A percentile compares a stretch with the other conserved stretches of the same genome.
phyloP scores from a whole-genome alignment of 805 yeast genomes.

The Ogataea chonburiensis region DNA sequence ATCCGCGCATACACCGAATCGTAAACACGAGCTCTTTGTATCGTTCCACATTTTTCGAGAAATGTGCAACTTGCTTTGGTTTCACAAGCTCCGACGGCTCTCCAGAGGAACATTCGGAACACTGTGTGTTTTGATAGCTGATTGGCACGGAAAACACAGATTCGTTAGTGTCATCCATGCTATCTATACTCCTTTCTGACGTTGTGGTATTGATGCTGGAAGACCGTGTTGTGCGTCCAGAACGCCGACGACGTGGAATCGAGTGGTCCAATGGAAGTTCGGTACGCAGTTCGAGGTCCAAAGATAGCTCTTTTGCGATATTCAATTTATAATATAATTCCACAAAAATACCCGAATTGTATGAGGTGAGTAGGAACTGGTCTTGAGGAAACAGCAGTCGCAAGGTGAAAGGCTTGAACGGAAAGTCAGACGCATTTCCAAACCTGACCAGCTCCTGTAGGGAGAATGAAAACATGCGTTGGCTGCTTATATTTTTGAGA shows the following conservation, averaged over 20 bases:
- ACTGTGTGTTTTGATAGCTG: constrained; percentile 1
- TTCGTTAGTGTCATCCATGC: constrained; percentile 8
- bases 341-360: constrained; percentile 29
- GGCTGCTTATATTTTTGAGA: constrained; percentile 12
- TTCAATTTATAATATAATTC: constrained; percentile 33
- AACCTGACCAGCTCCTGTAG: constrained; percentile 32
- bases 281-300: constrained; percentile 31
- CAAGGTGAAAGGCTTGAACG: constrained; percentile 31
- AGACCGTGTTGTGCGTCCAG: constrained; percentile 8
- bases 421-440: constrained; percentile 35
- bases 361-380: constrained; percentile 29
- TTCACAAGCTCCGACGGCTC: not conserved
- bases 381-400: constrained; percentile 30
- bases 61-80: no score
- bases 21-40: constrained; percentile 30
- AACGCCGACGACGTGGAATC: constrained; percentile 29
- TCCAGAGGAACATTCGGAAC: not conserved
- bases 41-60: constrained; percentile 13
- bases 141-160: constrained; percentile 14
- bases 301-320: constrained; percentile 33
- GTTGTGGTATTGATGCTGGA: constrained; percentile 9
- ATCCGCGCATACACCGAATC: constrained; percentile 30
- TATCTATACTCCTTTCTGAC: constrained; percentile 6
- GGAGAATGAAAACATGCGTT: constrained; percentile 22
- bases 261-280: constrained; percentile 30